Conservation (phyloP, 768 basidiomycete species). For the Lepiota subincarnata region DNA sequence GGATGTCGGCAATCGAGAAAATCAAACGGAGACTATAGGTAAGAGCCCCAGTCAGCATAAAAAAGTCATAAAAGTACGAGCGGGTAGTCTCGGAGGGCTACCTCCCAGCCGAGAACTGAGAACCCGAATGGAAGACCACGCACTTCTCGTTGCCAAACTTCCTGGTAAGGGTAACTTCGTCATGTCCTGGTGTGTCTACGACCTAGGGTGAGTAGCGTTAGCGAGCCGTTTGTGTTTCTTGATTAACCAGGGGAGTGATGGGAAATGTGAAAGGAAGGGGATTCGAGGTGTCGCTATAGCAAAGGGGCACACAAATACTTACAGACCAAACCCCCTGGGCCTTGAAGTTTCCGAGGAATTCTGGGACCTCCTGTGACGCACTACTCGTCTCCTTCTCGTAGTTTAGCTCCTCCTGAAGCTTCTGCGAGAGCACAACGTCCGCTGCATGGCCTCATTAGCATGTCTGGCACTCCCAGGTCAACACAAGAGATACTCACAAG, state of each 20-base stretch:
- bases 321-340: conserved; percentile 77
- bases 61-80: not conserved
- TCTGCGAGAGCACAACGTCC: conserved; percentile 70
- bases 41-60: not conserved
- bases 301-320: conserved; percentile 19
- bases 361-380: conserved; percentile 41
- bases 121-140: conserved; percentile 23
- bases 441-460: conserved; percentile 34
- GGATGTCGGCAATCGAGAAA: conserved; percentile 91
- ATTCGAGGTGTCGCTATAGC: not conserved
- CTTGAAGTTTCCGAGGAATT: conserved; percentile 76
- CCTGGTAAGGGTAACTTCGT: conserved; percentile 79
- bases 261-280: not conserved
- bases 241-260: not conserved
- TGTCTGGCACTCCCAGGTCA: not conserved
- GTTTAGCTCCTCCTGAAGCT: conserved; percentile 76
- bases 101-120: not conserved
- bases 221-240: not conserved
- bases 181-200: conserved; percentile 63
- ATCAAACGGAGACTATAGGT: conserved; percentile 71
- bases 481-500: conserved; percentile 29
- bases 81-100: not conserved
- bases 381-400: conserved; percentile 70
- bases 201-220: conserved; percentile 42
- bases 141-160: conserved; percentile 90